These are phyloP conservation scores for Penicillium pulvis DNA, from an alignment of 495 filamentous ascomycete species.

Conservation along the genomic window DNA sequence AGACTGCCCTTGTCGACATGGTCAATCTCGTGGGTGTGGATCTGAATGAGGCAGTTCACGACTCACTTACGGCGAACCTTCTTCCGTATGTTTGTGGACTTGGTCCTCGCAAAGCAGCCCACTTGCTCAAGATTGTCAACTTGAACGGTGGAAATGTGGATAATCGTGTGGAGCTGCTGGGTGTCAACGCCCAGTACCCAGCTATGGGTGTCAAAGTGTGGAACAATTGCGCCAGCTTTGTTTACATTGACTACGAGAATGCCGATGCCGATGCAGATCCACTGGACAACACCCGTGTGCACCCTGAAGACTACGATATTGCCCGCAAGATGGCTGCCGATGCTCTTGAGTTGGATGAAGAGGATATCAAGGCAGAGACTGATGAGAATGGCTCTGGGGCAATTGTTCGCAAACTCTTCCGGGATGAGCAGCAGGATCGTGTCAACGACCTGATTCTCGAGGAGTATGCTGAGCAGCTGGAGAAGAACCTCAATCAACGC, in stretches of 20 bases:
- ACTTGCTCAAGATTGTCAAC: conserved; percentile 87
- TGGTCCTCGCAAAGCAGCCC: conserved; percentile 86
- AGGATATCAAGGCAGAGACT: conserved; percentile 92
- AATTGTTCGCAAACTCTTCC: conserved; percentile 88
- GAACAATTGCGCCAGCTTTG: conserved; percentile 94
- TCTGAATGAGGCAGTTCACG: conserved; percentile 83
- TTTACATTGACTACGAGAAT: conserved; percentile 83
- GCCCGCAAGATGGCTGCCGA: conserved; percentile 98
- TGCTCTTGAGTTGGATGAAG: conserved; percentile 92
- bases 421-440: conserved; percentile 87
- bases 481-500: conserved; percentile 86
- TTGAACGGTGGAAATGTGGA: conserved; percentile 81
- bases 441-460: conserved; percentile 96
- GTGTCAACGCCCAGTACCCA: conserved; percentile 76
- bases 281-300: conserved; percentile 92
- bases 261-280: conserved; percentile 80
- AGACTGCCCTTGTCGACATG: conserved; percentile 95
- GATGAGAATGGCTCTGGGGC: conserved; percentile 85
- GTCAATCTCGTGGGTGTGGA: conserved; percentile 96
- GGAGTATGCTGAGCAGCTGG: conserved; percentile 94
- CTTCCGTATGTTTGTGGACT: conserved; percentile 91
- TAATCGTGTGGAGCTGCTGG: conserved; percentile 81
- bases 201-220: conserved; percentile 89
- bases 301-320: conserved; percentile 97
- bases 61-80: conserved; percentile 78